Evolutionary conservation across 768 basidiomycete species (phyloP), one percentile per base, ranked within the genome.

Genomic region (Macrolepiota dolichaula): DNA sequence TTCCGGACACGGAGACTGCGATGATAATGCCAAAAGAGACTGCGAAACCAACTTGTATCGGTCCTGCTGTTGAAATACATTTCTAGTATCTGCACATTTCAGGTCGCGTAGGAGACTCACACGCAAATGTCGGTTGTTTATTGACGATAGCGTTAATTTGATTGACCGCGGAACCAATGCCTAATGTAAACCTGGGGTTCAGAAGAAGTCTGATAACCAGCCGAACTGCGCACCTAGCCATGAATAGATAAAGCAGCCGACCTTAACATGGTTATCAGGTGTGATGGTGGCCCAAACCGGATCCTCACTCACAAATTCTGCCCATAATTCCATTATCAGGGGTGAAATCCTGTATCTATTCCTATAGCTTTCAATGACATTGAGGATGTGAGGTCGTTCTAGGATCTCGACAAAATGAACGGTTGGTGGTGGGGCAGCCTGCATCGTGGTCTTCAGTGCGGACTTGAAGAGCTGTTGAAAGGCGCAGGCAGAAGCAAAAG

Each of bases 1-100:
- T 40, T 7, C 50, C 50, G 24, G 32, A 22, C 15, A 38, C 49
- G 4, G 57, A 51, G 35, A 67, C 65, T n/a, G 62, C 50, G 35
- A 65, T 64, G 29, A 70, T 65, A 42, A 66, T 67, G 25, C 70
- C 68, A 19, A 68, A 65, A 42, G 63, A 60, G 9, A 66, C 60
- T 3, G 65, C 46, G 9, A 68, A 56, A 19, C 71, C 71, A 46
- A 70, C 68, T 73, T 59, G 52, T 46, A 55, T 46, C n/a, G 57
- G 51, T 29, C 51, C 59, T 19, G 49, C 36, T 40, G 27, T 27
- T 22, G 42, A 15, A 29, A 1, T 42, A 35, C 35, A 9, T 50
- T 56, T 49, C 19, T 7, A 19, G 7, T 4, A 10, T 51, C n/a
- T 12, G 11, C 11, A 9, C 37, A 3, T 49, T 9, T 36, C 32